Percentiles rank a stretch among this genome's conserved stretches.
These are phyloP conservation scores for Theileria parva DNA, from an alignment of 169 alveolate species.

Conservation along the genomic window DNA sequence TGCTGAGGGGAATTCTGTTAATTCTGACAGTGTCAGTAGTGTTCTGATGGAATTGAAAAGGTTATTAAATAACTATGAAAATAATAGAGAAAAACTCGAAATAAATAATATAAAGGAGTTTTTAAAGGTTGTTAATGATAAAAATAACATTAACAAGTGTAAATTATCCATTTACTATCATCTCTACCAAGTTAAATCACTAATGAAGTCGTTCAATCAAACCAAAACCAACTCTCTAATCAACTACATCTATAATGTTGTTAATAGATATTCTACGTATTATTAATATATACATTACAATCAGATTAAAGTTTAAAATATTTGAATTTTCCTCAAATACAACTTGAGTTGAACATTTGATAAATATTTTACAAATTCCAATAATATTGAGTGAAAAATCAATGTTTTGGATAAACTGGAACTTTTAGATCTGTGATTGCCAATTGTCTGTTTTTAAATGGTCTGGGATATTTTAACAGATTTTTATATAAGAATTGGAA, in stretches of 20 bases:
- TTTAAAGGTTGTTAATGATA: neutral
- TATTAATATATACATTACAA: neutral
- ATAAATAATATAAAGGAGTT: neutral
- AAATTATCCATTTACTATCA: conserved; percentile 3
- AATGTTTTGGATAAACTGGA: conserved; percentile 72
- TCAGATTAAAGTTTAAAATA: neutral
- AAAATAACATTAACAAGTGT: conserved; percentile 5
- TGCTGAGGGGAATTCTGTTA: neutral
- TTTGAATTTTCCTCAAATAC: neutral
- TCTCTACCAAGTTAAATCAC: neutral
- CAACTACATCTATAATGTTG: conserved; percentile 9
- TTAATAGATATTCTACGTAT: neutral
- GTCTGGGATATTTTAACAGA: conserved; percentile 58
- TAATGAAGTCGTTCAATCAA: neutral
- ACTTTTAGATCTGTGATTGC: conserved; percentile 76
- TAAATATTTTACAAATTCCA: neutral
- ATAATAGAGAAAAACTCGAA: neutral
- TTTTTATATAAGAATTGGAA: conserved; percentile 50
- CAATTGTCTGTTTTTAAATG: conserved; percentile 55
- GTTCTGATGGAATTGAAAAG: neutral
- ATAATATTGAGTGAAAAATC: neutral
- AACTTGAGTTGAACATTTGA: neutral
- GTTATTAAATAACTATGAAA: neutral
- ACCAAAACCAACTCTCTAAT: neutral
- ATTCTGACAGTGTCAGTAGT: neutral